Base-by-base conservation (phyloP, 768 basidiomycete species). In the Boletus bicolor region DNA sequence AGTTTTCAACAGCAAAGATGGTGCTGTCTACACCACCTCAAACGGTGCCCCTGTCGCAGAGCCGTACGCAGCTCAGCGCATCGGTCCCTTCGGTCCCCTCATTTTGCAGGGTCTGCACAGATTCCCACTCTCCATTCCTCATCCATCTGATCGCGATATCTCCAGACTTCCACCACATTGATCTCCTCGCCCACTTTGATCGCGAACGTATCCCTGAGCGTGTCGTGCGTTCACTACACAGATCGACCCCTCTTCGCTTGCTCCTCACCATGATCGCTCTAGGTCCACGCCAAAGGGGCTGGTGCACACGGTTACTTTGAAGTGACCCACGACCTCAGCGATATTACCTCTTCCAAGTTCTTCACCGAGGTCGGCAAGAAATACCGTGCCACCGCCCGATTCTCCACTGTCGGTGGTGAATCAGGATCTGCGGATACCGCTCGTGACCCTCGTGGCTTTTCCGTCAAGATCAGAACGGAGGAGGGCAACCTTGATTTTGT, bases 201-300 rank as follows among this genome's bases (percentile, higher is more conserved):
- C 86, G 91, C 56, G 94, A 97, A 74, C 89, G 96, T 70, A 96
- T 98, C 66, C 96, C 95, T 15, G 93, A 96, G 79, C 91, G 93
- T 72, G 87, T 91, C 61, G 93, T 87, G 72, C 61, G 83, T 77
- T 41, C 14, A 7, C 34, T 34, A 5, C 17, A 35, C 24, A 28
- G 38, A 36, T 43, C 34, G 26, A 35, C 47, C 2, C 7, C 6
- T 45, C 47, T 39, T 21, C 17, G n/a, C 43, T 53, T 6, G 8
- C 11, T 44, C 12, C 62, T 78, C 58, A 67, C 65, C 55, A 59
- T 72, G 35, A 7, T 15, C 30, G 1, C 66, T 63, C 61, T 70
- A 93, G 88, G 83, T 94, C 50, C 93, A 94, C 67, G 92, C 93
- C 59, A 96, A 93, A 71, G 95, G 90, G 54, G 89, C 88, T 51